These are phyloP conservation scores for Penicillium expansum DNA, from an alignment of 2,329 filamentous ascomycete species.

Conservation along the genomic window DNA sequence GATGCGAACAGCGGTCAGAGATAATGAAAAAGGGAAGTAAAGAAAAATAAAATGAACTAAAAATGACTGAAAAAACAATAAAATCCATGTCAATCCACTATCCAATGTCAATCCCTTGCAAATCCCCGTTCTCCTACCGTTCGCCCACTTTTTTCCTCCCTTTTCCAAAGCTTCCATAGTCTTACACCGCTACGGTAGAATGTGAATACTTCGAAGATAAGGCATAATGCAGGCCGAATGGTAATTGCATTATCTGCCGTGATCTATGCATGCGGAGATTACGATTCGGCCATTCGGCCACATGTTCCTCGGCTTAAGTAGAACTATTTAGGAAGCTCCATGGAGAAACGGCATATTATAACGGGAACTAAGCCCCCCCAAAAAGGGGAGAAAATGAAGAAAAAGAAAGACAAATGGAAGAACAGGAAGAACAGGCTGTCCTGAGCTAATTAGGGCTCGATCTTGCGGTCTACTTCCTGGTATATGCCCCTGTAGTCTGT, in stretches of 20 bases:
- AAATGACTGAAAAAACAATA: background rate
- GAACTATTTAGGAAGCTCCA: background rate
- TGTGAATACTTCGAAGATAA: slow-evolving; percentile 15
- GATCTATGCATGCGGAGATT: slow-evolving; percentile 13
- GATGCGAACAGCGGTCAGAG: slow-evolving; percentile 10
- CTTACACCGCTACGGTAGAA: slow-evolving; percentile 5
- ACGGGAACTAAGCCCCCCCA: background rate
- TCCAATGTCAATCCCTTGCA: background rate
- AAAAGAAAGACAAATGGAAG: background rate
- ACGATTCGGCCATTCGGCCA: background rate
- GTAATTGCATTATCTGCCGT: slow-evolving; percentile 24
- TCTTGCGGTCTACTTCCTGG: slow-evolving; percentile 2
- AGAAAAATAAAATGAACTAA: background rate
- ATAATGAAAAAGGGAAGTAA: background rate
- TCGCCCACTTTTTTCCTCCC: background rate
- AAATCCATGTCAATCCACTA: background rate
- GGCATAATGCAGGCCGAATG: slow-evolving; percentile 19
- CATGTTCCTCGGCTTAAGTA: background rate
- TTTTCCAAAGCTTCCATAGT: background rate
- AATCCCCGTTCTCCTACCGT: background rate
- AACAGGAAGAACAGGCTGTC: background rate
- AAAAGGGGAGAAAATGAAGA: background rate
- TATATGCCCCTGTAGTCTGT: background rate
- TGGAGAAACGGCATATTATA: background rate
- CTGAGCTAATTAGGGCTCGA: background rate